Evolutionary conservation across 371 early-diverging fungal species (phyloP).

Genomic region (Syncephalastrum monosporum): DNA sequence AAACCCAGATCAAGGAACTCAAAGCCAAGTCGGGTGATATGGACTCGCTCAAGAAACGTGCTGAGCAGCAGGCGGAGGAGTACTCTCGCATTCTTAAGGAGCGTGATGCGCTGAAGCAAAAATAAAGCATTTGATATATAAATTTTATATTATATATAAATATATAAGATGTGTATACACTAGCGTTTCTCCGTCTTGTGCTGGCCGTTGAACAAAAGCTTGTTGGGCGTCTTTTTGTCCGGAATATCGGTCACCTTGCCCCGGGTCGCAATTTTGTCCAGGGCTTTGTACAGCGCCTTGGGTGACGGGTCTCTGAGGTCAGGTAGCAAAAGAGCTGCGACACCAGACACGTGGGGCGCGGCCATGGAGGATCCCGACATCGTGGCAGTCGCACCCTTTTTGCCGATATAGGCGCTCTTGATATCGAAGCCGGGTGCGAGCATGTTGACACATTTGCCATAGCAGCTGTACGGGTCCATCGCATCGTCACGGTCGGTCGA

Average conservation of each 20-base stretch:
- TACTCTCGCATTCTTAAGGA: constrained; percentile 76
- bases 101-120: constrained; percentile 46
- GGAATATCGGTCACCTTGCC: constrained; percentile 7
- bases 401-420: constrained; percentile 36
- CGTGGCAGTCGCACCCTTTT: constrained; percentile 34
- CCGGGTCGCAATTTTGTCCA: constrained; percentile 19
- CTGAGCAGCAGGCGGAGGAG: constrained; percentile 65
- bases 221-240: constrained; percentile 13
- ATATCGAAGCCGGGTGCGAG: constrained; percentile 55
- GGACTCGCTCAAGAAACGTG: constrained; percentile 78
- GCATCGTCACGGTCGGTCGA: constrained; percentile 51
- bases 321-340: constrained; percentile 54
- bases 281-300: constrained; percentile 21
- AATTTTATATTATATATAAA: background rate
- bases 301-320: constrained; percentile 20
- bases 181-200: constrained; percentile 3
- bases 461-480: constrained; percentile 49
- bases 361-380: constrained; percentile 82
- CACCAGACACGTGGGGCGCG: constrained; percentile 81
- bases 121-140: background rate
- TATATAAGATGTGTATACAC: background rate
- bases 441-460: constrained; percentile 63
- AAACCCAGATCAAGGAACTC: constrained; percentile 51
- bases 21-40: constrained; percentile 58
- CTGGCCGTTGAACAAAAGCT: constrained; percentile 17